Conservation (phyloP, 2,329 filamentous ascomycete species). For the Cladosporium oxysporum region DNA sequence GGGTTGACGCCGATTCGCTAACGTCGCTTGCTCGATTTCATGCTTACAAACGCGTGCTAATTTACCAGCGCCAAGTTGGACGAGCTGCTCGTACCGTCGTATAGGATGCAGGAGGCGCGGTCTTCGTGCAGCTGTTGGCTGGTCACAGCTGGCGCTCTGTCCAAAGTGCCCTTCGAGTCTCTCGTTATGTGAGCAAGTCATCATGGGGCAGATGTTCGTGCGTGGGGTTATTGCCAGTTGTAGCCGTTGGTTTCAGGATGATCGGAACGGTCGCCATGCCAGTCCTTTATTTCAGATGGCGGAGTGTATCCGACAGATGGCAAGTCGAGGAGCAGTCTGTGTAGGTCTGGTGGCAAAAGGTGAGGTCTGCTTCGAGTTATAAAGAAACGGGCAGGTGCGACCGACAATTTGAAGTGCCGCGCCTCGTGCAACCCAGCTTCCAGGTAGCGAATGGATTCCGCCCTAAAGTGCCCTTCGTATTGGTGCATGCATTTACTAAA, state of each 20-base stretch:
- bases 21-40: not conserved
- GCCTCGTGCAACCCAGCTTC: not conserved
- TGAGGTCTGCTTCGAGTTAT: not conserved
- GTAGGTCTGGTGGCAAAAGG: not conserved
- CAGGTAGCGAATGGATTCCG: not conserved
- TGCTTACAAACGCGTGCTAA: constrained; percentile 19
- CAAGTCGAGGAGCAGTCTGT: not conserved
- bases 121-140: not conserved
- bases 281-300: not conserved
- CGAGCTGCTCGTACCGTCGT: not conserved
- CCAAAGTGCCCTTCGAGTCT: not conserved
- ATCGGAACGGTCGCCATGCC: not conserved
- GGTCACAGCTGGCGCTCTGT: not conserved
- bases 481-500: not conserved
- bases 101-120: not conserved
- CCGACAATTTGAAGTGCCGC: not conserved
- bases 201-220: not conserved
- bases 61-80: constrained; percentile 2
- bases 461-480: not conserved
- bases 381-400: not conserved
- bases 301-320: not conserved
- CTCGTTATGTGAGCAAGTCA: not conserved
- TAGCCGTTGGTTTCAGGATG: not conserved
- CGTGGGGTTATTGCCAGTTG: not conserved
- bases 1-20: constrained; percentile 14